Evolutionary conservation across 495 filamentous ascomycete genomes (phyloP).

Genomic region (Cercophora newfieldiana): DNA sequence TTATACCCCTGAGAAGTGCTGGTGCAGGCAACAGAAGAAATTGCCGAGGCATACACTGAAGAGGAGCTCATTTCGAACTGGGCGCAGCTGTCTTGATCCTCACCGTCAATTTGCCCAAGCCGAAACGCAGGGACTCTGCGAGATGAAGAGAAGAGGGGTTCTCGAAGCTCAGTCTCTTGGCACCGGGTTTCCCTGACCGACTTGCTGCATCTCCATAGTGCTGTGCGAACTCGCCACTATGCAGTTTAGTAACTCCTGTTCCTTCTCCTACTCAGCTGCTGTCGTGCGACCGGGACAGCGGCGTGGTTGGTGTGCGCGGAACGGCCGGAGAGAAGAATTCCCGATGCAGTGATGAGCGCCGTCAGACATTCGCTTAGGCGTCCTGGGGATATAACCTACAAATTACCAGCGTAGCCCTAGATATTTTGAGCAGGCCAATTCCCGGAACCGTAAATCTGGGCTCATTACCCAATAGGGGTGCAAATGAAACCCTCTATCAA

Average conservation of each 20-base stretch:
- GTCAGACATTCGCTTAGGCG: conserved; percentile 5
- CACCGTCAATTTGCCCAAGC: background rate
- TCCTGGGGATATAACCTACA: background rate
- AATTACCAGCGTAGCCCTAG: background rate
- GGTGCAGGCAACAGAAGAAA: background rate
- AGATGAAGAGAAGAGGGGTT: conserved; percentile 4
- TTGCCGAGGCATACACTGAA: background rate
- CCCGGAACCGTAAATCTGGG: background rate
- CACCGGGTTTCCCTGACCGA: background rate
- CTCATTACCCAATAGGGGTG: conserved; percentile 1
- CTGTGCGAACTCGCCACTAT: background rate
- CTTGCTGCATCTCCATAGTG: background rate
- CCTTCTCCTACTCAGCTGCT: background rate
- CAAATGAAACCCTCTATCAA: conserved; percentile 7
- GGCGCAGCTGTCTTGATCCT: background rate
- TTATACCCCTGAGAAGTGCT: background rate
- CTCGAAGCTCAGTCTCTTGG: conserved; percentile 3
- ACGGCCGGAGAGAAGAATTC: conserved; percentile 5
- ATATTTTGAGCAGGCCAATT: conserved; percentile 3
- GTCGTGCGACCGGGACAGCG: background rate
- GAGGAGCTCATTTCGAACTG: background rate
- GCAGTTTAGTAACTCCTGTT: background rate
- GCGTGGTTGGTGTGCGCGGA: background rate
- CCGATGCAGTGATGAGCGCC: background rate
- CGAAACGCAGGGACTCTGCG: conserved; percentile 1